These are phyloP conservation scores for Ambrosia artemisiifolia DNA, from an alignment of 129 eudicot genomes.

Conservation along the genomic window DNA sequence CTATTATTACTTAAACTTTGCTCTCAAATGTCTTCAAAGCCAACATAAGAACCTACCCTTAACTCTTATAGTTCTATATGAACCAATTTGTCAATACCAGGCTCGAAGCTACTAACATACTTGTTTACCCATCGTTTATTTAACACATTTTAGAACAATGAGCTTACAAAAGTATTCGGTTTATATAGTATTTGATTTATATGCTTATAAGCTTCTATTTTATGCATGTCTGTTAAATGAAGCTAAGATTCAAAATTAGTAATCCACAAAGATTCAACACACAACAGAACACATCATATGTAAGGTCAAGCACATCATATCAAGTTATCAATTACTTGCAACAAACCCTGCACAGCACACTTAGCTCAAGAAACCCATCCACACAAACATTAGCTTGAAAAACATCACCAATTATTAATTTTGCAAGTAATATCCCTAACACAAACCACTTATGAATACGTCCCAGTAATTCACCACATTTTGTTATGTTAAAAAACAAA, in stretches of 20 bases:
- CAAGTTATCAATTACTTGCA: not conserved
- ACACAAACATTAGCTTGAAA: too few species aligned
- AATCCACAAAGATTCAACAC: not conserved
- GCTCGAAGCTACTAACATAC: not conserved
- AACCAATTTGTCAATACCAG: not conserved
- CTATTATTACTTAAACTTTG: not conserved
- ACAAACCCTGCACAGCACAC: too few species aligned
- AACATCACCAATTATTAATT: too few species aligned
- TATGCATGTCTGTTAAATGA: not conserved
- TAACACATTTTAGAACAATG: not conserved
- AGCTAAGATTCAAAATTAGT: not conserved
- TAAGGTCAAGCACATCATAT: not conserved
- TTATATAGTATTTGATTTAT: not conserved
- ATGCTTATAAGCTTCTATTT: not conserved
- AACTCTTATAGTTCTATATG: not conserved
- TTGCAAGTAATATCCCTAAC: too few species aligned
- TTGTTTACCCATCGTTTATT: not conserved
- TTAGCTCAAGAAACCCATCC: too few species aligned
- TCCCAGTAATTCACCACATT: too few species aligned
- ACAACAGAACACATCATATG: not conserved
- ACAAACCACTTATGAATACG: too few species aligned
- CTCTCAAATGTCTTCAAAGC: not conserved
- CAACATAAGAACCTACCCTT: too few species aligned
- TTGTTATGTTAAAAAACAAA: not conserved
- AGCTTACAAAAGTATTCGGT: not conserved